Conservation (phyloP, 2,329 filamentous ascomycete genomes). For the Fonsecaea nubica region DNA sequence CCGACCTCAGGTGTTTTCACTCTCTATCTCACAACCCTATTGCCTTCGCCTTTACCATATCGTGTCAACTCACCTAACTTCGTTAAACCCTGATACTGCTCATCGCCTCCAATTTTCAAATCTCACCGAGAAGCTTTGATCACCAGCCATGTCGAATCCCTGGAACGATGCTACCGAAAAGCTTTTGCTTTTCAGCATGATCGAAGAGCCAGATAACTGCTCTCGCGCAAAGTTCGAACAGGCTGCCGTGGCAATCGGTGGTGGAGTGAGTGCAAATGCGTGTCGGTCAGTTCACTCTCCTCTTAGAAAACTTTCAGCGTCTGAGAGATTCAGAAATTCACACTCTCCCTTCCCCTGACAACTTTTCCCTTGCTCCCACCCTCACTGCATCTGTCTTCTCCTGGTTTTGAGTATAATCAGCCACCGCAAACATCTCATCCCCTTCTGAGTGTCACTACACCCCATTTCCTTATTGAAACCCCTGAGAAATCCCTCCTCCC, state of each 20-base stretch:
- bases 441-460: neutral
- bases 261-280: constrained; percentile 20
- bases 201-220: constrained; percentile 24
- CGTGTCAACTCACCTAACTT: neutral
- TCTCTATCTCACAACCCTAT: neutral
- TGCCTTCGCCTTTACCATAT: neutral
- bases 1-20: neutral
- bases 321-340: neutral
- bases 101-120: neutral
- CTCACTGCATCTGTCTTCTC: neutral
- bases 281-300: constrained; percentile 26
- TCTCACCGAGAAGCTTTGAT: neutral
- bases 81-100: neutral
- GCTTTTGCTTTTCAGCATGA: constrained; percentile 26
- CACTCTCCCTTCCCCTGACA: neutral
- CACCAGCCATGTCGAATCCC: constrained; percentile 20
- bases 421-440: neutral
- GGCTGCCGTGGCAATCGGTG: constrained; percentile 21
- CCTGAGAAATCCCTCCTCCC: neutral
- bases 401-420: neutral
- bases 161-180: constrained; percentile 31
- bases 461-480: too few relatives aligned
- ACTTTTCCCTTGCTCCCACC: constrained; percentile 2
- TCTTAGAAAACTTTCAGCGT: neutral
- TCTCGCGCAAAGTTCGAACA: constrained; percentile 24